phyloP scores from a whole-genome alignment of 352 stramenopile species.

The Sclerospora graminicola region DNA sequence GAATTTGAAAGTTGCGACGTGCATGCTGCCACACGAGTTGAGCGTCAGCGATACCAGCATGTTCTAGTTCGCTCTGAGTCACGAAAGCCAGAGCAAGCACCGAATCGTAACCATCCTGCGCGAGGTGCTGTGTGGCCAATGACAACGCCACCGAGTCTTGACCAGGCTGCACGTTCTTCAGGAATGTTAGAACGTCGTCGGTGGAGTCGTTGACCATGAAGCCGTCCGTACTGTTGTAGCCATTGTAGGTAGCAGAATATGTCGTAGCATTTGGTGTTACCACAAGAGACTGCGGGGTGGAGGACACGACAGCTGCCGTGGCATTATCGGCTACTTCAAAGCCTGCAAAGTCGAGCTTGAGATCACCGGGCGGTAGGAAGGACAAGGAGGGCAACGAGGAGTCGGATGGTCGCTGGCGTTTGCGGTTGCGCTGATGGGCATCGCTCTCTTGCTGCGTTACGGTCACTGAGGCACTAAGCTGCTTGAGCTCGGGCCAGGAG shows the following conservation, averaged over 20 bases:
- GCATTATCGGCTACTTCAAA: constrained; percentile 26
- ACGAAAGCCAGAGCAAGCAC: constrained; percentile 42
- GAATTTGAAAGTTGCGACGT: constrained; percentile 31
- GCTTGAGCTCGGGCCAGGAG: constrained; percentile 23
- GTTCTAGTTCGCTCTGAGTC: constrained; percentile 32
- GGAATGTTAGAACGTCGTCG: constrained; percentile 35
- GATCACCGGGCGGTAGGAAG: constrained; percentile 28
- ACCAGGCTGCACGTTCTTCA: constrained; percentile 37
- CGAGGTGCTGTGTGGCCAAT: constrained; percentile 27
- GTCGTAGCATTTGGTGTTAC: too few species aligned
- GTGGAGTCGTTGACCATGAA: constrained; percentile 4
- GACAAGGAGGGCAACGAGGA: constrained; percentile 9
- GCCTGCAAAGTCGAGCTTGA: constrained; percentile 56
- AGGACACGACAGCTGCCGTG: constrained; percentile 5
- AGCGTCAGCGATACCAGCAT: constrained; percentile 38
- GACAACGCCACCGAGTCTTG: constrained; percentile 23
- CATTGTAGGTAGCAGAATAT: constrained; percentile 4
- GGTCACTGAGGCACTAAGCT: constrained; percentile 18
- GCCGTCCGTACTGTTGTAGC: constrained; percentile 8
- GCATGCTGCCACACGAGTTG: constrained; percentile 36
- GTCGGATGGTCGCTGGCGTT: constrained; percentile 18
- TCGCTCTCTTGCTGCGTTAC: constrained; percentile 22
- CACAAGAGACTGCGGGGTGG: constrained; percentile 9
- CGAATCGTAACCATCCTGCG: constrained; percentile 53
- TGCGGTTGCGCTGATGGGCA: constrained; percentile 25